Conservation (phyloP, 805 yeast species). For the Candida oleophila region DNA sequence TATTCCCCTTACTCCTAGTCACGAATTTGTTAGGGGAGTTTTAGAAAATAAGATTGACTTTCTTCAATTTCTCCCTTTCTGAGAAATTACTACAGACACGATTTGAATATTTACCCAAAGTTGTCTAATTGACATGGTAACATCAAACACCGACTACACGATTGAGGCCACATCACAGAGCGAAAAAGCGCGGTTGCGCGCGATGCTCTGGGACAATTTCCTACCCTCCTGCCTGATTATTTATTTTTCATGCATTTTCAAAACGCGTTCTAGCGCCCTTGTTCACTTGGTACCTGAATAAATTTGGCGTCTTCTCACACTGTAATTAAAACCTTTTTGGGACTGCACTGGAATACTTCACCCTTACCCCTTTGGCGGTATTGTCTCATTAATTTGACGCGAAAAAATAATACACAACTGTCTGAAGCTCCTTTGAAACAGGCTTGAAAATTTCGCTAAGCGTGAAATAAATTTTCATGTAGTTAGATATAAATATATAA, state of each 20-base stretch:
- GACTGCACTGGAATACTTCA: neutral
- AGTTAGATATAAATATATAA: no score
- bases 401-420: no score
- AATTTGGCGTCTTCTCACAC: neutral
- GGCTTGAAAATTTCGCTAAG: neutral
- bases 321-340: neutral
- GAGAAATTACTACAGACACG: neutral
- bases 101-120: neutral
- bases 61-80: neutral
- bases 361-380: neutral
- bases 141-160: neutral
- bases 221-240: neutral
- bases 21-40: neutral
- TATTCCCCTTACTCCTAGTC: neutral
- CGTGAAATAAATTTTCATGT: no score
- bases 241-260: neutral
- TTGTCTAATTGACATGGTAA: neutral
- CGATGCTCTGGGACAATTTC: neutral
- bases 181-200: neutral
- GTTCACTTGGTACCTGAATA: neutral
- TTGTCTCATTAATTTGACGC: conserved; percentile 1
- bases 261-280: neutral
- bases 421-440: conserved; percentile 2
- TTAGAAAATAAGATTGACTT: neutral
- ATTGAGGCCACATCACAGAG: neutral